Base-by-base conservation (phyloP, 768 basidiomycete genomes). In the Sporobolomyces roseus region DNA sequence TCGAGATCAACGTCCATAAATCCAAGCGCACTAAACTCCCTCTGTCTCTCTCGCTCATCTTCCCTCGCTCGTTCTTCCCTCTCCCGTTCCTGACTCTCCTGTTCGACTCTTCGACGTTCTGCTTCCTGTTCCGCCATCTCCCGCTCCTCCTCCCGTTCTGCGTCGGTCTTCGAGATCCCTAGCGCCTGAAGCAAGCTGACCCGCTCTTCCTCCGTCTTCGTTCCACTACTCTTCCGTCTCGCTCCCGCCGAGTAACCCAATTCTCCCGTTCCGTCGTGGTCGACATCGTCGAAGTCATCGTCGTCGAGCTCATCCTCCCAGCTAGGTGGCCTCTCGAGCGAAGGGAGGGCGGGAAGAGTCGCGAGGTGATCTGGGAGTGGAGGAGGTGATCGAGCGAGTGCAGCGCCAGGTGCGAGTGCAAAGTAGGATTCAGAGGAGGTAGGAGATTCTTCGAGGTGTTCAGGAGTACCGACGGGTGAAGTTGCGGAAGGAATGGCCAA, bases 1-100 rank as follows among this genome's bases (percentile, higher is more conserved):
- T 51, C 41, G 46, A 68, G 60, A 38, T 69, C 67, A 27, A 61
- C 23, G 10, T 66, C 64, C 61, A 62, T 61, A 51, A 60, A 51
- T 21, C 63, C 68, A 1, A 62, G 21, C 1, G 62, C 43, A 3
- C 61, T 50, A 19, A 45, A 32, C 17, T 29, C 55, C 13, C 30
- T 41, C n/a, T 30, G 23, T 3, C 27, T 38, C 7, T 54, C 52
- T 10, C 32, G 27, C 32, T 48, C 46, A 7, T 25, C 48, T 16
- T 46, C 14, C 0, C 32, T n/a, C 19, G 27, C 4, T 14, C 3
- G 8, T 8, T 43, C 56, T 2, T 30, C 14, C 3, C 32, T 25
- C 14, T 52, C 51, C 7, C 38, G 43, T 35, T 46, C 58, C 12
- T 25, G 43, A 4, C 7, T 43, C 32, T 60, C 45, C 16, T 33